Evolutionary conservation across 176 grass and related monocot species (phyloP).

Genomic region (Oropetium thomaeum): DNA sequence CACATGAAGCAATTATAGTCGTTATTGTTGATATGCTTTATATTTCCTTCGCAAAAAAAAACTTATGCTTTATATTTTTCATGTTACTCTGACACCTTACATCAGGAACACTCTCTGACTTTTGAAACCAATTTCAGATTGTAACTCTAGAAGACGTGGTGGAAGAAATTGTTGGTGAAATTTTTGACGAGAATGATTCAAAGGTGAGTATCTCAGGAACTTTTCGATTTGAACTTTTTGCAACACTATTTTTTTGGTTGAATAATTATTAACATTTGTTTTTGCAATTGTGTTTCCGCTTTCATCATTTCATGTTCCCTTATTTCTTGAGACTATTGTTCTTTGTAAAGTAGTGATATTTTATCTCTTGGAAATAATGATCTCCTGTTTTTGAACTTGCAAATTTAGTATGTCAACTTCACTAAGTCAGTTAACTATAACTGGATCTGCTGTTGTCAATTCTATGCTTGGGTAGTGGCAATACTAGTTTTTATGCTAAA

Average conservation of each 20-base stretch:
- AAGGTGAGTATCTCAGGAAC: constrained; percentile 53
- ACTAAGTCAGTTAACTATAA: not conserved
- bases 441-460: not conserved
- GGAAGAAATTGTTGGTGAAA: constrained; percentile 99
- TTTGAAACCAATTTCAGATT: constrained; percentile 51
- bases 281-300: not conserved
- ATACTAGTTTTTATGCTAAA: not conserved
- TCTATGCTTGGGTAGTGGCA: not conserved
- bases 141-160: constrained; percentile 98
- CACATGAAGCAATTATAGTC: not conserved
- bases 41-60: too few species aligned
- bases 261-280: not conserved
- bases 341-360: not conserved
- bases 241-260: not conserved
- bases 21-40: not conserved
- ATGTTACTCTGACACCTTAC: not conserved
- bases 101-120: constrained; percentile 6
- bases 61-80: too few species aligned
- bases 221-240: constrained; percentile 3
- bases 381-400: not conserved
- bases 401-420: not conserved
- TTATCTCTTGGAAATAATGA: constrained; percentile 1
- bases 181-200: constrained; percentile 99
- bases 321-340: not conserved
- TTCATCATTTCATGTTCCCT: not conserved